A percentile compares a stretch with the other conserved stretches of the same genome.
phyloP scores from a whole-genome alignment of 495 filamentous ascomycete genomes.

The Aspergillus baeticus region DNA sequence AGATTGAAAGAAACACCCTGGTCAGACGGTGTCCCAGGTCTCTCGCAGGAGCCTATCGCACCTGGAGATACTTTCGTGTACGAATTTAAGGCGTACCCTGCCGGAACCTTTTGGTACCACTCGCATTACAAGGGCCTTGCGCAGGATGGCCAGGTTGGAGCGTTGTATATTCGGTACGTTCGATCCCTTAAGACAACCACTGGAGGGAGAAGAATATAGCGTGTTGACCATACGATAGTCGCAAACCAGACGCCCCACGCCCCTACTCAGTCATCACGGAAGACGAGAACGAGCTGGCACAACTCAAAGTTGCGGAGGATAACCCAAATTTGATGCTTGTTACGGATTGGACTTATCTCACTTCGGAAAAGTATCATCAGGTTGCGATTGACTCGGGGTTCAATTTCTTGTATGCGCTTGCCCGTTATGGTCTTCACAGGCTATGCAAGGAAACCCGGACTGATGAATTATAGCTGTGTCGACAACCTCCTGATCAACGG shows the following conservation, averaged over 20 bases:
- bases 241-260: constrained; percentile 24
- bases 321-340: constrained; percentile 40
- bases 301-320: constrained; percentile 40
- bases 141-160: constrained; percentile 53
- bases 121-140: constrained; percentile 47
- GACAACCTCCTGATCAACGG: constrained; percentile 55
- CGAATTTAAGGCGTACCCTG: constrained; percentile 45
- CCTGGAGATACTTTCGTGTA: constrained; percentile 45
- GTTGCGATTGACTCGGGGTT: constrained; percentile 35
- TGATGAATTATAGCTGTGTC: constrained; percentile 28
- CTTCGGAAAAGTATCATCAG: constrained; percentile 40
- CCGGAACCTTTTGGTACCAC: constrained; percentile 55
- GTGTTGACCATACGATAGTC: constrained; percentile 20
- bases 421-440: neutral
- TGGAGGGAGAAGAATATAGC: neutral
- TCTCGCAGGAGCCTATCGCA: constrained; percentile 44
- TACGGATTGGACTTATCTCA: constrained; percentile 54
- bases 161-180: constrained; percentile 33
- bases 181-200: neutral
- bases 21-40: constrained; percentile 52
- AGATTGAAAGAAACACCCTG: constrained; percentile 36
- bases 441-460: neutral
- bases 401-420: constrained; percentile 33
- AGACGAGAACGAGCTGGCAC: constrained; percentile 27
- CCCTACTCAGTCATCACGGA: constrained; percentile 43